A percentile compares a stretch with the other conserved stretches of the same genome.
phyloP scores from a whole-genome alignment of 495 filamentous ascomycete genomes.

The Aspergillus hancockii region DNA sequence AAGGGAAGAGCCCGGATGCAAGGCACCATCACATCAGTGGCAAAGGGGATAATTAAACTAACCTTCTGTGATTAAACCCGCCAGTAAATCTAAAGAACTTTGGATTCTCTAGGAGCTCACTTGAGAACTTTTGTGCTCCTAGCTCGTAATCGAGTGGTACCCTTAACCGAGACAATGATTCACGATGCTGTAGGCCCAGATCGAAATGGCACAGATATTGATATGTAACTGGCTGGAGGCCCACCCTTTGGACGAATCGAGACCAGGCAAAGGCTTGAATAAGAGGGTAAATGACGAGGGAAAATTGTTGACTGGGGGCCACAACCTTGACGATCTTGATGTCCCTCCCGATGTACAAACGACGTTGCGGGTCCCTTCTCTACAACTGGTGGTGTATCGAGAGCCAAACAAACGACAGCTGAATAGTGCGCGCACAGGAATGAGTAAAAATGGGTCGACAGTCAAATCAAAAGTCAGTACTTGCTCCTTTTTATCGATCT shows the following conservation, averaged over 20 bases:
- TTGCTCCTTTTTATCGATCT: not conserved
- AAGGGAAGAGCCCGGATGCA: conserved; percentile 38
- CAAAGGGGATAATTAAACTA: conserved; percentile 34
- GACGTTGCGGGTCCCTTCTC: conserved; percentile 17
- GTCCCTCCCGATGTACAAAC: conserved; percentile 23
- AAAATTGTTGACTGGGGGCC: conserved; percentile 11
- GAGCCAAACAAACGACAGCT: conserved; percentile 18
- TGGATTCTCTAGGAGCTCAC: conserved; percentile 12
- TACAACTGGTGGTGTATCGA: conserved; percentile 15
- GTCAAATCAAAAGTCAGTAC: conserved; percentile 10
- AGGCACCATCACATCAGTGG: conserved; percentile 34
- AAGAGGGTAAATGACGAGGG: conserved; percentile 2
- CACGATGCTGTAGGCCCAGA: conserved; percentile 24
- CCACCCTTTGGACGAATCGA: conserved; percentile 22
- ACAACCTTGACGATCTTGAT: conserved; percentile 15
- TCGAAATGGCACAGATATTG: conserved; percentile 15
- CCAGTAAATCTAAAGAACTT: conserved; percentile 9
- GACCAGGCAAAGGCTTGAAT: conserved; percentile 11
- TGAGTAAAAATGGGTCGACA: conserved; percentile 5
- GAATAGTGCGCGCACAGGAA: conserved; percentile 15
- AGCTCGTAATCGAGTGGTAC: conserved; percentile 26
- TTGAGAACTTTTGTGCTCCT: conserved; percentile 14
- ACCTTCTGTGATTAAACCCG: conserved; percentile 31
- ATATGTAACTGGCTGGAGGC: conserved; percentile 9
- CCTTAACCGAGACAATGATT: conserved; percentile 41